These are phyloP conservation scores for Colletotrichum lentis DNA, from an alignment of 2,329 filamentous ascomycete species.

Conservation along the genomic window DNA sequence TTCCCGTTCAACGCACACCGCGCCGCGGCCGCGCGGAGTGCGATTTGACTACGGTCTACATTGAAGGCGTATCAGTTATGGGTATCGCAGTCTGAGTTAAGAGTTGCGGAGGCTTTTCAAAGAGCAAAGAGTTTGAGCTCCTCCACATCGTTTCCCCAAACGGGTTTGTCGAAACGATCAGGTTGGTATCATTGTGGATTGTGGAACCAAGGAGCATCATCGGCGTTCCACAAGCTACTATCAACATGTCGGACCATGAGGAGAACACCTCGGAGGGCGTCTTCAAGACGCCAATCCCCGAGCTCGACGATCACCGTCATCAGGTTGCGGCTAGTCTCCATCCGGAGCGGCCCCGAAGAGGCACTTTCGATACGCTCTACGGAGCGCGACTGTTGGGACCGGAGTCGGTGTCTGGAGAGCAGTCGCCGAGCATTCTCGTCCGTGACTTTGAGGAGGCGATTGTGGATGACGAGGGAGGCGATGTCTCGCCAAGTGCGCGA, in stretches of 20 bases:
- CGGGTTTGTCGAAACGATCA: not conserved
- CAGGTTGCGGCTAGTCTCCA: conserved; percentile 69
- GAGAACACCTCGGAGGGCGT: conserved; percentile 67
- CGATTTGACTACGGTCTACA: conserved; percentile 22
- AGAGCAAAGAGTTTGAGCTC: conserved; percentile 23
- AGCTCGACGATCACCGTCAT: conserved; percentile 87
- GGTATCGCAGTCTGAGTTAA: conserved; percentile 32
- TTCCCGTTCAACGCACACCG: conserved; percentile 29
- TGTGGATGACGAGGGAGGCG: conserved; percentile 74
- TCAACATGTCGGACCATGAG: conserved; percentile 73
- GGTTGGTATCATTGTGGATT: not conserved
- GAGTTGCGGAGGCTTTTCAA: conserved; percentile 35
- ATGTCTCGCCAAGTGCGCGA: conserved; percentile 52
- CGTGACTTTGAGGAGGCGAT: conserved; percentile 90
- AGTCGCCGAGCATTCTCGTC: conserved; percentile 58
- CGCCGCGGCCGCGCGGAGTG: conserved; percentile 36
- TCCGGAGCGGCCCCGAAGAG: conserved; percentile 68
- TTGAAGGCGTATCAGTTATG: conserved; percentile 33
- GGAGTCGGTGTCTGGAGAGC: conserved; percentile 37
- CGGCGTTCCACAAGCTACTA: conserved; percentile 45
- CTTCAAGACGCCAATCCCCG: conserved; percentile 77
- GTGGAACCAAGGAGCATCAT: conserved; percentile 1
- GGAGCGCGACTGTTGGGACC: conserved; percentile 58
- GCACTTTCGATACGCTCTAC: conserved; percentile 77
- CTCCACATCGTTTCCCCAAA: conserved; percentile 4